A percentile compares a stretch with the other conserved stretches of the same genome.
Evolutionary conservation across 192 early-diverging fungal genomes (phyloP).

Genomic region (Coemansia sp.): DNA sequence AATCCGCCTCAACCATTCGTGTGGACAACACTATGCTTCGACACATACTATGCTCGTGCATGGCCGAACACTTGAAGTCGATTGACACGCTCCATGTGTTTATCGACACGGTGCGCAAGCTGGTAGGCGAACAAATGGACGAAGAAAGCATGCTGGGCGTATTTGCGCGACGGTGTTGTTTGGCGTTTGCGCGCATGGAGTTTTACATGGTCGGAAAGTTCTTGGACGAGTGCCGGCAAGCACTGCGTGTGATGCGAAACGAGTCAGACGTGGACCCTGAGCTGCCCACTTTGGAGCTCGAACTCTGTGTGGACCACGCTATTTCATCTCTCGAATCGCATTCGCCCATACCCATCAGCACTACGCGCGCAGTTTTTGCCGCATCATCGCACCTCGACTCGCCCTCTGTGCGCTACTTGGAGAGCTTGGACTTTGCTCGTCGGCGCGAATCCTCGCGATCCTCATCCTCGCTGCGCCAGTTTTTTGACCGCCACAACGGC

Average conservation of each 20-base stretch:
- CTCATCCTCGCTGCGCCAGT: constrained; percentile 24
- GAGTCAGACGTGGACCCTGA: neutral
- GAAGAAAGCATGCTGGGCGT: constrained; percentile 49
- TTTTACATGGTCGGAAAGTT: constrained; percentile 37
- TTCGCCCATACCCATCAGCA: constrained; percentile 3
- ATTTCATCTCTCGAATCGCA: constrained; percentile 21
- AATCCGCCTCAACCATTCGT: neutral
- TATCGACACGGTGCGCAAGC: constrained; percentile 22
- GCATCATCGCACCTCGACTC: constrained; percentile 6
- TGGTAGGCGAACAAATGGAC: constrained; percentile 31
- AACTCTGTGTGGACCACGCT: constrained; percentile 31
- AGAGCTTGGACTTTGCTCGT: constrained; percentile 27
- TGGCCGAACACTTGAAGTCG: constrained; percentile 13
- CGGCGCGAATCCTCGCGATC: constrained; percentile 29
- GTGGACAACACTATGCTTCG: constrained; percentile 17
- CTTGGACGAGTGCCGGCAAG: constrained; percentile 19
- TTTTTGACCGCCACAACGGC: constrained; percentile 39
- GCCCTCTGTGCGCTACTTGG: constrained; percentile 32
- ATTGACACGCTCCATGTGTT: constrained; percentile 34
- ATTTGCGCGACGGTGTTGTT: constrained; percentile 42
- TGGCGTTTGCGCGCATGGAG: constrained; percentile 52
- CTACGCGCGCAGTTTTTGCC: constrained; percentile 2
- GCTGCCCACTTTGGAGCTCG: constrained; percentile 10
- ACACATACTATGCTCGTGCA: constrained; percentile 4
- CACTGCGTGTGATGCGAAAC: neutral